Evolutionary conservation across 768 basidiomycete genomes (phyloP), one percentile per base, ranked within the genome.

Genomic region (Chiua virens): DNA sequence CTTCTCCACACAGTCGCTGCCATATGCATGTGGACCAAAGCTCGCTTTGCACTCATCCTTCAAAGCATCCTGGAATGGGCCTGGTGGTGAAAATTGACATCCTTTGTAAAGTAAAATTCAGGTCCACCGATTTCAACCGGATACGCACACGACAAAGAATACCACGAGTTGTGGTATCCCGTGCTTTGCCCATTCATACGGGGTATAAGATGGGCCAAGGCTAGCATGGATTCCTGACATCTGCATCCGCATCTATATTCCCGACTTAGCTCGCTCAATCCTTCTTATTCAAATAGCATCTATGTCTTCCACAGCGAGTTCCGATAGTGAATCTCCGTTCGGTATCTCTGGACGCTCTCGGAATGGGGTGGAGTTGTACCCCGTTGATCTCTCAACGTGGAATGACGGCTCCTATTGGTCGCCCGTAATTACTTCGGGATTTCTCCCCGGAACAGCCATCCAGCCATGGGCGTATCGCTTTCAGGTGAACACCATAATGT

Each of bases 391-490:
- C 15, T 9, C 54, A 23, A 56, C 58, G 10, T 68, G 63, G 61
- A 53, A 68, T 18, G 67, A 68, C 25, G 54, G 60, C 9, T 15
- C 1, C 4, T 3, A 15, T 11, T 68, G 67, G 57, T 45, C 42
- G n/a, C 32, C 50, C 35, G 18, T 44, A 14, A 8, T 52, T 23
- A 66, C 44, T 37, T 32, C 28, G 23, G 69, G 70, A 30, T 57
- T 52, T 15, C 60, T 68, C 27, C 74, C 76, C n/a, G 57, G 64
- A 20, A 72, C 74, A 46, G 65, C 82, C 8, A 75, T 81, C 41
- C 79, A 83, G 27, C 68, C 80, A 0, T 77, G 79, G 70, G 70
- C 73, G 32, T 83, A 78, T 57, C 73, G 73, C 14, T 85, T 85
- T 66, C 66, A 72, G 61, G 72, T 68, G n/a, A 54, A 54, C 38